phyloP scores from a whole-genome alignment of 2,329 filamentous ascomycete genomes.

The Pezicula rhizophila region DNA sequence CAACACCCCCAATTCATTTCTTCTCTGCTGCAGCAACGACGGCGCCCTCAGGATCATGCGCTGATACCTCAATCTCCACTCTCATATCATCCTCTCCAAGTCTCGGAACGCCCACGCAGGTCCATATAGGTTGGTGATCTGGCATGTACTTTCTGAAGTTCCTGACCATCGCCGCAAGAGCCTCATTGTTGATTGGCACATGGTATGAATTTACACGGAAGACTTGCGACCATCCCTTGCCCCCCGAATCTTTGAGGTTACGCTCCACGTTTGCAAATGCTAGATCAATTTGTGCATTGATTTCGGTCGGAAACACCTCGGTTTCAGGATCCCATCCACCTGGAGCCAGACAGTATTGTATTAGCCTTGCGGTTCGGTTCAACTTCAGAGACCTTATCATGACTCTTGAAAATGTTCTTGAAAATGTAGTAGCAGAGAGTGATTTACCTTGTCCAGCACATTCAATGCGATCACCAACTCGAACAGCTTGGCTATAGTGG shows the following conservation, averaged over 20 bases:
- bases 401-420: too few relatives aligned
- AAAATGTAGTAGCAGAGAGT: background rate
- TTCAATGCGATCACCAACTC: slow-evolving; percentile 41
- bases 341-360: slow-evolving; percentile 14
- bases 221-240: slow-evolving; percentile 51
- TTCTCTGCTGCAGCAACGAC: too few relatives aligned
- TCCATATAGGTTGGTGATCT: slow-evolving; percentile 47
- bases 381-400: too few relatives aligned
- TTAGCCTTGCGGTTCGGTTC: background rate
- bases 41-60: slow-evolving; percentile 29
- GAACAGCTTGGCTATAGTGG: slow-evolving; percentile 41
- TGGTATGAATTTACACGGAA: slow-evolving; percentile 42
- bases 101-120: slow-evolving; percentile 41
- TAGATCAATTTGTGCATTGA: slow-evolving; percentile 41
- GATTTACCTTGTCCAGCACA: slow-evolving; percentile 39
- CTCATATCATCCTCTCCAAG: slow-evolving; percentile 45
- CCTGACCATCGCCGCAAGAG: slow-evolving; percentile 35
- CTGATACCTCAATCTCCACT: slow-evolving; percentile 53
- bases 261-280: slow-evolving; percentile 53
- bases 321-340: slow-evolving; percentile 29
- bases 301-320: slow-evolving; percentile 24
- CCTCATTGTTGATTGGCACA: slow-evolving; percentile 34
- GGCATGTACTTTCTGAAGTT: slow-evolving; percentile 46
- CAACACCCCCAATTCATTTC: too few relatives aligned
- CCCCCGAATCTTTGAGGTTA: slow-evolving; percentile 45